Evolutionary conservation across 2,329 filamentous ascomycete genomes (phyloP), one percentile per base, ranked within the genome.

Genomic region (Raffaelea deltoideospora): DNA sequence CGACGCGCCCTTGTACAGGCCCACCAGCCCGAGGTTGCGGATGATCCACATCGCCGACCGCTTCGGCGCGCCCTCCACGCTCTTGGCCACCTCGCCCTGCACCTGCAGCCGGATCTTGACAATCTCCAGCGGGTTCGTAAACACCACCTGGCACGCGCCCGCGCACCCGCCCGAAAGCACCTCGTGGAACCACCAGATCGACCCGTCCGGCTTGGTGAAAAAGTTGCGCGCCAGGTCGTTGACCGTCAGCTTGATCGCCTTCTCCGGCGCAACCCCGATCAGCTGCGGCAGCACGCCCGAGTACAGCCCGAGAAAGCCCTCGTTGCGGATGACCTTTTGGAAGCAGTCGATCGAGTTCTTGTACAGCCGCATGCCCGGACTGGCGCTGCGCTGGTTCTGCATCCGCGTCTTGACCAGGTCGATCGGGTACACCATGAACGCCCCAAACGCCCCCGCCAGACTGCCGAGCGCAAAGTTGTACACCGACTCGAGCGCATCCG

Each of bases 381-480:
- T 74, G 5, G 73, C 74, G 35, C 75, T 76, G 47, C 90, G 76
- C 66, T 98, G 90, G 64, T 98, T 98, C 61, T 98, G 90, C 77
- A 98, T 82, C 42, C 90, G 78, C 2, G 90, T 98, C 72, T 98
- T 98, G 57, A 98, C 90, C 43, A 98, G 64, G 63, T 98, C 90
- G 53, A 98, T 96, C 19, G 90, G 90, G 57, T 98, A 98, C 37
- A 98, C 90, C 85, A 98, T 95, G 57, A 98, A 96, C 11, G 90
- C 90, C 55, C 90, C 90, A 54, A 98, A 98, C 10, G 90, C 90
- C 59, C 90, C 90, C 8, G 90, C 90, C 47, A 94, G 48, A 54
- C 82, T 86, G 41, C 90, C 90, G 7, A 98, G 73, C 3, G 65
- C 76, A 54, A 98, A 98, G 65, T 93, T 87, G 58, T 95, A 92